Base-by-base conservation (phyloP, 768 basidiomycete species). In the Lactifluus piperatus region DNA sequence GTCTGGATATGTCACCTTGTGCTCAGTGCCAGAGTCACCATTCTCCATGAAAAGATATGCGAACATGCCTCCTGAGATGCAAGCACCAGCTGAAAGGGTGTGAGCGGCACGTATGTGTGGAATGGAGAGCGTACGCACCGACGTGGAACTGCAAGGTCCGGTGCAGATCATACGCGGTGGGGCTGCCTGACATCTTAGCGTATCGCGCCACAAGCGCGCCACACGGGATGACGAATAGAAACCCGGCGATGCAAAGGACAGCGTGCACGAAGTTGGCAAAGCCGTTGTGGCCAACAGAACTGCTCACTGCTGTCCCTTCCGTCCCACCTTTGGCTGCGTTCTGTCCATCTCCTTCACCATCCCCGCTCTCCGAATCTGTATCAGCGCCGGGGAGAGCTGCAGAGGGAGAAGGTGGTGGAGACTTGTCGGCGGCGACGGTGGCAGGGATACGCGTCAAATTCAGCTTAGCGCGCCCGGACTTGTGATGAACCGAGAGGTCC, bases 141-240 rank as follows among this genome's bases (percentile, higher is more conserved):
- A 59, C 22, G 30, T 26, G 37, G 26, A 62, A 36, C 39, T 59
- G 60, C 45, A 53, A 76, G 56, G 48, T 81, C 65, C 61, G 84
- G 82, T 60, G 81, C 73, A 41, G 74, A 30, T 59, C 69, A 71
- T 77, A 64, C 81, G 84, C 3, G 70, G 74, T 63, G 53, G 60
- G 45, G 69, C 75, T 67, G 68, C 81, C 75, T 66, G 71, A 39
- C 68, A 70, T 26, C 73, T 79, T 62, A 76, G 75, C 66, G 62
- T 78, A 83, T 58, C 83, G 76, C 27, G 80, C 78, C 44, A 82
- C 69, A 61, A 85, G 70, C 11, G 74, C 76, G n/a, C 84, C 83
- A 30, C 80, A 57, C 4, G 84, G 84, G 9, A 86, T 74, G 18
- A 85, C 64, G 51, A 84, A 70, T 49, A 85, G 70, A 66, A 82